Conservation (phyloP, 2,329 filamentous ascomycete genomes). For the Fusarium udum region DNA sequence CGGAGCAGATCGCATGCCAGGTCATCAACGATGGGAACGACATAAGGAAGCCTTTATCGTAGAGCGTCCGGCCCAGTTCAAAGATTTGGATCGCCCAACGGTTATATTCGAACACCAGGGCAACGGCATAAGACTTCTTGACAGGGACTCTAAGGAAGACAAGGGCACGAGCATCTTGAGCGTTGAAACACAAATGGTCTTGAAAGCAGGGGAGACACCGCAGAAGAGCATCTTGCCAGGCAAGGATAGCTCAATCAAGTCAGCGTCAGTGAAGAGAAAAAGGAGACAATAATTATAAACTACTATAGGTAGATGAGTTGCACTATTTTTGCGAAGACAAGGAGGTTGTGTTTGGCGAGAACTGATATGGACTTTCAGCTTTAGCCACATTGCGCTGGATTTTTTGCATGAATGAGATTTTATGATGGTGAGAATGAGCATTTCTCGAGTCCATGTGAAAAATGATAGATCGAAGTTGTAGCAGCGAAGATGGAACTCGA, state of each 20-base stretch:
- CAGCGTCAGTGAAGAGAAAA: neutral
- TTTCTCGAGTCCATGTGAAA: neutral
- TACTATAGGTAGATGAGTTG: too few relatives aligned
- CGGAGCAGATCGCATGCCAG: conserved; percentile 43
- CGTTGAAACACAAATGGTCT: conserved; percentile 7
- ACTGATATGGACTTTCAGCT: neutral
- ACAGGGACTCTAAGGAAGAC: conserved; percentile 22
- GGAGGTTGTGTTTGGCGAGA: neutral
- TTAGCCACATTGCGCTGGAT: neutral
- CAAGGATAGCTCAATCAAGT: neutral
- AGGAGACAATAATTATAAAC: neutral
- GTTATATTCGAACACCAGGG: conserved; percentile 32
- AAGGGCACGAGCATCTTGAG: conserved; percentile 28
- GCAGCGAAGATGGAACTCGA: neutral
- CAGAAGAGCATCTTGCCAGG: neutral
- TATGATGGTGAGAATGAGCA: neutral
- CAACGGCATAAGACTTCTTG: conserved; percentile 14
- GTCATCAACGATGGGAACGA: conserved; percentile 37
- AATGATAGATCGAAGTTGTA: neutral
- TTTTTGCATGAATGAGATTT: neutral
- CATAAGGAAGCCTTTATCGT: conserved; percentile 16
- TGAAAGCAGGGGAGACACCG: conserved; percentile 14
- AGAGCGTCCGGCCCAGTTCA: conserved; percentile 2
- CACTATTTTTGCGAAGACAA: neutral
- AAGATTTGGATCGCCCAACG: conserved; percentile 18